Evolutionary conservation across 768 basidiomycete genomes (phyloP).

Genomic region (Clitopilus passeckerianus): DNA sequence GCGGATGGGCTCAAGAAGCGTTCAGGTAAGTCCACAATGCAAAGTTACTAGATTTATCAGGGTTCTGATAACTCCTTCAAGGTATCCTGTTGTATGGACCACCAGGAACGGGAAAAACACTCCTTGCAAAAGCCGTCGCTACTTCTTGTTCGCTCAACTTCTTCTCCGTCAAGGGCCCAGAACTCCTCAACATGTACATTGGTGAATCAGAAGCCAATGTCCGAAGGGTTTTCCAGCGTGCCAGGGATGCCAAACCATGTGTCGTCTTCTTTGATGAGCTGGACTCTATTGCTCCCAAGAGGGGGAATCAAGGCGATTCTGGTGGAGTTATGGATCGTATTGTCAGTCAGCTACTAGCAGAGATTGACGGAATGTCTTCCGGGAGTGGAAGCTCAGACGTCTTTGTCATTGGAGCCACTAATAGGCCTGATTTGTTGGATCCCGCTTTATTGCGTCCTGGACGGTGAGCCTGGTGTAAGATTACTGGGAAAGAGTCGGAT

Average conservation of each 20-base stretch:
- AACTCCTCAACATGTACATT: constrained; percentile 97
- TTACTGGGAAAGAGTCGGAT: not conserved
- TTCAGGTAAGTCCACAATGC: constrained; percentile 54
- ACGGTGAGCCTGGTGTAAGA: constrained; percentile 39
- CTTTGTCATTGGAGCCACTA: constrained; percentile 95
- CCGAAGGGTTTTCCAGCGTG: constrained; percentile 84
- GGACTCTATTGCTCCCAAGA: constrained; percentile 90
- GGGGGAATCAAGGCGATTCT: constrained; percentile 93
- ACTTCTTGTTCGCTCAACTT: constrained; percentile 94
- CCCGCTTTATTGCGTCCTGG: constrained; percentile 87
- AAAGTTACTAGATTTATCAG: not conserved
- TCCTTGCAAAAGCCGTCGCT: constrained; percentile 94
- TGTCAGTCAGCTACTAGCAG: constrained; percentile 90
- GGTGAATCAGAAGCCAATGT: constrained; percentile 99
- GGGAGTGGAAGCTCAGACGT: constrained; percentile 63
- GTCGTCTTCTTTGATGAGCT: constrained; percentile 97
- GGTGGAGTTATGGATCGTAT: constrained; percentile 98
- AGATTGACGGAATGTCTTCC: constrained; percentile 84
- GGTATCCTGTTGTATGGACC: constrained; percentile 93
- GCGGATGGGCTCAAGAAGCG: constrained; percentile 90
- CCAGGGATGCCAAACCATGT: constrained; percentile 88
- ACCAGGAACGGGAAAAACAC: constrained; percentile 93
- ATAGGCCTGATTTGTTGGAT: constrained; percentile 89
- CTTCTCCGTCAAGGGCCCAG: constrained; percentile 96
- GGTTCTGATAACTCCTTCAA: constrained; percentile 18